These are phyloP conservation scores for Suhomyces terraborum DNA, from an alignment of 1,139 yeast species.

Conservation along the genomic window DNA sequence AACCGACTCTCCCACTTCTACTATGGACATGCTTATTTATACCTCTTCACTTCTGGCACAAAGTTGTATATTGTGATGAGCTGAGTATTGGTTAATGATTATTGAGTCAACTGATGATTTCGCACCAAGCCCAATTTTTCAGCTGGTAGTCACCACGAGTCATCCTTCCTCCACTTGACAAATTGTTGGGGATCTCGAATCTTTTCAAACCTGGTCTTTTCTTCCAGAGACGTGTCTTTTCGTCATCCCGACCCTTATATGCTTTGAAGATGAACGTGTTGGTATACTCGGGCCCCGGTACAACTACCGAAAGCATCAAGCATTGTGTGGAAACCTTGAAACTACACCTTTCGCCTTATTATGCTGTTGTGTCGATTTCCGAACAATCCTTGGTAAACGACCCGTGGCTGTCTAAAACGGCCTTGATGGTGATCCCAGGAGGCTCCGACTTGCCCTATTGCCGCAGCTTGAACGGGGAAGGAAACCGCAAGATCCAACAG, in stretches of 20 bases:
- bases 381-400: slow-evolving; percentile 66
- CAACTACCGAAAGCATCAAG: slow-evolving; percentile 82
- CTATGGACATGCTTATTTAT: slow-evolving; percentile 11
- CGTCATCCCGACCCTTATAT: not conserved
- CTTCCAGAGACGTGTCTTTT: too few relatives aligned
- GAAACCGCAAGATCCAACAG: slow-evolving; percentile 58
- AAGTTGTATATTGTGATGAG: too few relatives aligned
- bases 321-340: slow-evolving; percentile 80
- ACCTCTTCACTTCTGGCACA: too few relatives aligned
- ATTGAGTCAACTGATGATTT: not conserved
- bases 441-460: slow-evolving; percentile 95
- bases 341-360: slow-evolving; percentile 77
- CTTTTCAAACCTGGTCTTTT: not conserved
- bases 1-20: slow-evolving; percentile 15
- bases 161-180: not conserved
- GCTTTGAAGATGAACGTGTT: slow-evolving; percentile 65
- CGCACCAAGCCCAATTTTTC: slow-evolving; percentile 3
- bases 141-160: slow-evolving; percentile 5
- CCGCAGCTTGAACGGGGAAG: slow-evolving; percentile 65
- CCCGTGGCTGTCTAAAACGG: slow-evolving; percentile 86
- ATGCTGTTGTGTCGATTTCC: slow-evolving; percentile 77
- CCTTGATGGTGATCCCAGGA: slow-evolving; percentile 86
- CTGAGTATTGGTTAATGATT: too few relatives aligned
- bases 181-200: slow-evolving; percentile 1
- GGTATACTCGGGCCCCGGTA: slow-evolving; percentile 82